Evolutionary conservation across 805 yeast species (phyloP).

Genomic region (Wickerhamomyces queroliae): DNA sequence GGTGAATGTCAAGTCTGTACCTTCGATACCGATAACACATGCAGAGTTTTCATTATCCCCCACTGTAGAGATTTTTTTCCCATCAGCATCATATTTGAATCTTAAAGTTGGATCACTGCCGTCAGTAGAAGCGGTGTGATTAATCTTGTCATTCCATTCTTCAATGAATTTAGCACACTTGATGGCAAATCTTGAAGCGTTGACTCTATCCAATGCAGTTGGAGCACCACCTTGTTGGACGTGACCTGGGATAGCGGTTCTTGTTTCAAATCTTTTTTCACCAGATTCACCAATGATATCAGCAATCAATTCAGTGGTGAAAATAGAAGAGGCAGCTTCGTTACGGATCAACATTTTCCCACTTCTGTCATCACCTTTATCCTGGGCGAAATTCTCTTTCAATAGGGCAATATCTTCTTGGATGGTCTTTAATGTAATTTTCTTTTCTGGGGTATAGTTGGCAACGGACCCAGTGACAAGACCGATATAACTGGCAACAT

Average conservation of each 20-base stretch:
- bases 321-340: slow-evolving; percentile 76
- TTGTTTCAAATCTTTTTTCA: slow-evolving; percentile 72
- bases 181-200: slow-evolving; percentile 86
- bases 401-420: slow-evolving; percentile 72
- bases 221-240: slow-evolving; percentile 98
- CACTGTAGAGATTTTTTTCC: slow-evolving; percentile 39
- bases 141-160: slow-evolving; percentile 38
- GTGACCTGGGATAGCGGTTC: slow-evolving; percentile 97
- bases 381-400: slow-evolving; percentile 61
- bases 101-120: slow-evolving; percentile 41
- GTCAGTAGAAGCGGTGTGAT: slow-evolving; percentile 22
- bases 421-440: slow-evolving; percentile 60
- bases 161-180: slow-evolving; percentile 88
- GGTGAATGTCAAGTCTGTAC: slow-evolving; percentile 55
- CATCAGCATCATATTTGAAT: slow-evolving; percentile 44
- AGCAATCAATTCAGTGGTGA: slow-evolving; percentile 77
- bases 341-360: slow-evolving; percentile 85
- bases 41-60: slow-evolving; percentile 33
- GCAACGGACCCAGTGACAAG: slow-evolving; percentile 89
- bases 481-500: slow-evolving; percentile 80
- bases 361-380: slow-evolving; percentile 72
- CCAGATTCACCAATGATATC: slow-evolving; percentile 80
- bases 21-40: slow-evolving; percentile 67
- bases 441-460: slow-evolving; percentile 85
- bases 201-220: slow-evolving; percentile 87